A percentile compares a stretch with the other conserved stretches of the same genome.
Conservation (phyloP, 2,329 filamentous ascomycete genomes). For the Fusarium sp. region DNA sequence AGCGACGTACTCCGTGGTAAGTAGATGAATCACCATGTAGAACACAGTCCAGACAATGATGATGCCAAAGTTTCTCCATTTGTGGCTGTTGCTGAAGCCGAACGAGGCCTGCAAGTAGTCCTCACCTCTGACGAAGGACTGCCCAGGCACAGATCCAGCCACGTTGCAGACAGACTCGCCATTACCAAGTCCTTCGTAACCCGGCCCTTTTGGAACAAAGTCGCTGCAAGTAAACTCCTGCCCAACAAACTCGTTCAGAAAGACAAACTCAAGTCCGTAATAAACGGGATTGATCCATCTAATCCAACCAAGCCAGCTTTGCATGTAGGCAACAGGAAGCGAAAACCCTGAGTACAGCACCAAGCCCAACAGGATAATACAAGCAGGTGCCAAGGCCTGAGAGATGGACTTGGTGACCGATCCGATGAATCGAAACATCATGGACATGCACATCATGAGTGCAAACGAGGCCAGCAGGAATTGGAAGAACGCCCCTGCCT, state of each 20-base stretch:
- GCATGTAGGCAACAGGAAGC: conserved; percentile 62
- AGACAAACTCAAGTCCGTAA: conserved; percentile 73
- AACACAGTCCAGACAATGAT: conserved; percentile 30
- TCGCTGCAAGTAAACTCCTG: conserved; percentile 62
- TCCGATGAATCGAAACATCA: conserved; percentile 64
- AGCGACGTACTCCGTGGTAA: conserved; percentile 32
- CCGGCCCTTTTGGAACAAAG: conserved; percentile 46
- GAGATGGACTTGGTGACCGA: conserved; percentile 40
- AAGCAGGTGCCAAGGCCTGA: conserved; percentile 43
- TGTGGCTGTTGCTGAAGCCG: conserved; percentile 22
- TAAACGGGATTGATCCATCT: conserved; percentile 73
- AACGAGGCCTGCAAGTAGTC: conserved; percentile 14
- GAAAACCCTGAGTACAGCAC: conserved; percentile 66
- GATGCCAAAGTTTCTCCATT: conserved; percentile 40
- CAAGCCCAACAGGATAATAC: conserved; percentile 50
- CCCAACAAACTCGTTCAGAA: conserved; percentile 71
- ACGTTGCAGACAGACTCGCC: conserved; percentile 12
- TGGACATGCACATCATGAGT: conserved; percentile 72
- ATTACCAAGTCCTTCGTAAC: conserved; percentile 15
- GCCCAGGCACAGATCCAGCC: background rate
- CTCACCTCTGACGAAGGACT: conserved; percentile 4
- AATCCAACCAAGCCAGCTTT: conserved; percentile 65
- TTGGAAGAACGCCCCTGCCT: conserved; percentile 64
- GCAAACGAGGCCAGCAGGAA: conserved; percentile 63
- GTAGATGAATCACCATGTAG: conserved; percentile 29